These are phyloP conservation scores for Pichia thaimueangensis DNA, from an alignment of 805 yeast genomes.

Conservation along the genomic window DNA sequence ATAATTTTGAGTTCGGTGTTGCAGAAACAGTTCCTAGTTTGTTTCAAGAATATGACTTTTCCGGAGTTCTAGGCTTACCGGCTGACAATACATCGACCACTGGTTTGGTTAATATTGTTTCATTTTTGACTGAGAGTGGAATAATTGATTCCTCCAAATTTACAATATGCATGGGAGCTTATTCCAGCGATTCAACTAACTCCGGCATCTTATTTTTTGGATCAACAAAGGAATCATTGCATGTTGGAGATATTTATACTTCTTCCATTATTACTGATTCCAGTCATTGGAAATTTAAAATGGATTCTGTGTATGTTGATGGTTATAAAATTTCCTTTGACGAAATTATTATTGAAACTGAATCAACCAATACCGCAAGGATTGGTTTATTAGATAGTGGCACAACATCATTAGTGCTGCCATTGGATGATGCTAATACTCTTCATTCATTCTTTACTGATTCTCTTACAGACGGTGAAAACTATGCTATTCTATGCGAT, in stretches of 20 bases:
- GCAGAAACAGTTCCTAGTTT: constrained; percentile 48
- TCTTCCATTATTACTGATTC: constrained; percentile 29
- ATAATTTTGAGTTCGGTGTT: constrained; percentile 45
- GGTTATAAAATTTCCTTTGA: constrained; percentile 29
- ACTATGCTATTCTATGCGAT: constrained; percentile 55
- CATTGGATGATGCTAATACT: constrained; percentile 46
- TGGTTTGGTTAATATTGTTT: constrained; percentile 34
- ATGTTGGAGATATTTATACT: constrained; percentile 37
- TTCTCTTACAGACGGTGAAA: constrained; percentile 53
- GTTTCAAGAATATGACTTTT: constrained; percentile 45
- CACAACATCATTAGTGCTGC: constrained; percentile 54
- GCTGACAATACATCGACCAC: constrained; percentile 33
- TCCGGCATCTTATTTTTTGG: constrained; percentile 43
- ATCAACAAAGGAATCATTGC: constrained; percentile 31
- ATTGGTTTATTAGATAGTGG: constrained; percentile 58
- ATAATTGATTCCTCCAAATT: constrained; percentile 36
- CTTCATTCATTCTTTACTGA: constrained; percentile 47
- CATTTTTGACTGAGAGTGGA: constrained; percentile 31
- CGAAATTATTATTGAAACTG: constrained; percentile 18
- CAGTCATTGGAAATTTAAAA: constrained; percentile 47
- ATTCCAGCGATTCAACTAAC: constrained; percentile 21
- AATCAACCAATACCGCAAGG: constrained; percentile 24
- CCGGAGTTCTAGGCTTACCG: constrained; percentile 59
- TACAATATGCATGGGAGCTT: constrained; percentile 39
- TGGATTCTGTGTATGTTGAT: constrained; percentile 34